Conservation (phyloP, 768 basidiomycete genomes). For the Galerina sulciceps region DNA sequence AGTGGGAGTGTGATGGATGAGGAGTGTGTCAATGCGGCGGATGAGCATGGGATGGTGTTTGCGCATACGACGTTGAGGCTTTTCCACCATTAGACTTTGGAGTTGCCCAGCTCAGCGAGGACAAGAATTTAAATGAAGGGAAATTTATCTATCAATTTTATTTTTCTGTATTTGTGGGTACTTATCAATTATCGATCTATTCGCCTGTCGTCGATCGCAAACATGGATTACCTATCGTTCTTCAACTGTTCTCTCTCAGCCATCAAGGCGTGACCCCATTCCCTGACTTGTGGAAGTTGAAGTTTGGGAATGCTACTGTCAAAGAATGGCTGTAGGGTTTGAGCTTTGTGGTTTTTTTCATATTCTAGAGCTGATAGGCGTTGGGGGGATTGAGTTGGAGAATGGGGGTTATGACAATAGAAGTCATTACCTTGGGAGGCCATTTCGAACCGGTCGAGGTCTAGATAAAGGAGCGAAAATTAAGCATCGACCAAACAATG, state of each 20-base stretch:
- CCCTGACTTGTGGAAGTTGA: constrained; percentile 70
- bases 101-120: constrained; percentile 1
- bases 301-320: constrained; percentile 78
- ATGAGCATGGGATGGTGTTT: constrained; percentile 92
- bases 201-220: too few relatives aligned
- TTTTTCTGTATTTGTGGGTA: too few relatives aligned
- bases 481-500: background rate
- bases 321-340: constrained; percentile 74
- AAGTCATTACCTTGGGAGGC: constrained; percentile 72
- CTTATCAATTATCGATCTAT: too few relatives aligned
- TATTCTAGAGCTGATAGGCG: constrained; percentile 69
- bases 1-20: constrained; percentile 97
- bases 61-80: constrained; percentile 86
- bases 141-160: too few relatives aligned
- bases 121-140: background rate
- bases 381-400: background rate
- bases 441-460: constrained; percentile 89
- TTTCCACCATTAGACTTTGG: constrained; percentile 76
- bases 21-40: constrained; percentile 95
- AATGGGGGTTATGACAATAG: background rate
- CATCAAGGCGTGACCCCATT: constrained; percentile 58
- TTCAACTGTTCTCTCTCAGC: constrained; percentile 44
- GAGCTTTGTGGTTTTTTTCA: constrained; percentile 53
- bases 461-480: constrained; percentile 38
- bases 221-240: background rate